phyloP scores from a whole-genome alignment of 768 basidiomycete species.

The Tricholoma bakamatsutake region DNA sequence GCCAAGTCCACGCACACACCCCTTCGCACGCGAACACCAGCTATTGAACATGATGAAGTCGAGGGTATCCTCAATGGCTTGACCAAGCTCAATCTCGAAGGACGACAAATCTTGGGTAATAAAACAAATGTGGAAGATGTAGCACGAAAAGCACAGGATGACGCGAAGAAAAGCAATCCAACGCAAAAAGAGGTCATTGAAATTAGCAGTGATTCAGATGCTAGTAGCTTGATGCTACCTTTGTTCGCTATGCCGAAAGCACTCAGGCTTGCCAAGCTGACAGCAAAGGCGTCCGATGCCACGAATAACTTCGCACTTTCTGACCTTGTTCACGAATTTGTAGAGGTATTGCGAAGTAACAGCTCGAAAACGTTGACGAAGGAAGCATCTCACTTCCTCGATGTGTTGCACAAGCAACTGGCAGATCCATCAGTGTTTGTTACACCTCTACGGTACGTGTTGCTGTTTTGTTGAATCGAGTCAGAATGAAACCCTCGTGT shows the following conservation, averaged over 20 bases:
- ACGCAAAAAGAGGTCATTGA: slow-evolving; percentile 34
- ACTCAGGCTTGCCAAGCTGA: slow-evolving; percentile 42
- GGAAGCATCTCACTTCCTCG: slow-evolving; percentile 67
- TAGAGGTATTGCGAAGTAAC: slow-evolving; percentile 56
- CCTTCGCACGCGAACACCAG: slow-evolving; percentile 29
- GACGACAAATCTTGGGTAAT: slow-evolving; percentile 44
- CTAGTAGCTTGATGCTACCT: slow-evolving; percentile 20
- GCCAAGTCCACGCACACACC: slow-evolving; percentile 27
- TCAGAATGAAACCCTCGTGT: slow-evolving; percentile 1
- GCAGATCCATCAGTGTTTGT: slow-evolving; percentile 59
- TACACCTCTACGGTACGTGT: slow-evolving; percentile 46
- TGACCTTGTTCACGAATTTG: slow-evolving; percentile 51
- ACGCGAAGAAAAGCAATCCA: slow-evolving; percentile 17
- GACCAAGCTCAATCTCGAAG: slow-evolving; percentile 52
- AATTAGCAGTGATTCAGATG: slow-evolving; percentile 39
- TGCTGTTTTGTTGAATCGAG: background rate
- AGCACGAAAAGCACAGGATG: slow-evolving; percentile 27
- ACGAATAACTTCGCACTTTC: slow-evolving; percentile 53
- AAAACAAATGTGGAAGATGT: slow-evolving; percentile 41
- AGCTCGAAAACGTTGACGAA: slow-evolving; percentile 62
- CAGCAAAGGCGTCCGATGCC: slow-evolving; percentile 35
- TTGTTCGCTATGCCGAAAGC: slow-evolving; percentile 44
- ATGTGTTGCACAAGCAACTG: slow-evolving; percentile 64
- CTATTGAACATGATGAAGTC: slow-evolving; percentile 37
- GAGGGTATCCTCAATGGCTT: slow-evolving; percentile 54